Evolutionary conservation across 371 early-diverging fungal genomes (phyloP).

Genomic region (Syncephalis plumigaleata): DNA sequence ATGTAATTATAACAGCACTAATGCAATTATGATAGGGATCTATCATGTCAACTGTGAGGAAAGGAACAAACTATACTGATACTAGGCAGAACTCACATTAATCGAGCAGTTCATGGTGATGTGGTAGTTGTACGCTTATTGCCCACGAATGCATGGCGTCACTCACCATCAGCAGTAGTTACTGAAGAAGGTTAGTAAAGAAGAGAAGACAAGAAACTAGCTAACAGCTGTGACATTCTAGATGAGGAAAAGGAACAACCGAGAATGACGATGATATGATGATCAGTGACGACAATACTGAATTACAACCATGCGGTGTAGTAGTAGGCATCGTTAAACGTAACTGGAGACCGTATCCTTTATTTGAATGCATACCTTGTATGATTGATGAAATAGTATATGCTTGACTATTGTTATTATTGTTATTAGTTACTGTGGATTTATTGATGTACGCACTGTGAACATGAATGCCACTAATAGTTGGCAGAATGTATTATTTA

Average conservation of each 20-base stretch:
- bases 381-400: neutral
- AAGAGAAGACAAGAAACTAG: constrained; percentile 34
- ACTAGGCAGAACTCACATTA: constrained; percentile 66
- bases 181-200: constrained; percentile 47
- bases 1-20: too few relatives aligned
- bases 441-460: constrained; percentile 59
- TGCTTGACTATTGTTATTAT: too few relatives aligned
- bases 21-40: constrained; percentile 35
- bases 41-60: constrained; percentile 54
- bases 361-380: neutral
- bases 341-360: constrained; percentile 67
- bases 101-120: constrained; percentile 87
- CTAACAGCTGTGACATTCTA: too few relatives aligned
- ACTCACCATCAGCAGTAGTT: constrained; percentile 43
- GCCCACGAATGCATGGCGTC: constrained; percentile 72
- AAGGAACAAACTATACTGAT: constrained; percentile 54
- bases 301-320: constrained; percentile 53
- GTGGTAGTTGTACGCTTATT: constrained; percentile 68
- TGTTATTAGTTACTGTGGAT: constrained; percentile 49
- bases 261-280: constrained; percentile 19
- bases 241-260: constrained; percentile 14
- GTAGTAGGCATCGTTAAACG: constrained; percentile 87
- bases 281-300: constrained; percentile 20
- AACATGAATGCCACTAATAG: constrained; percentile 25
- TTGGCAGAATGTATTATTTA: constrained; percentile 42